Evolutionary conservation across 441 rosid species (phyloP), one percentile per base, ranked within the genome.

Genomic region (Raphanus hybrid): DNA sequence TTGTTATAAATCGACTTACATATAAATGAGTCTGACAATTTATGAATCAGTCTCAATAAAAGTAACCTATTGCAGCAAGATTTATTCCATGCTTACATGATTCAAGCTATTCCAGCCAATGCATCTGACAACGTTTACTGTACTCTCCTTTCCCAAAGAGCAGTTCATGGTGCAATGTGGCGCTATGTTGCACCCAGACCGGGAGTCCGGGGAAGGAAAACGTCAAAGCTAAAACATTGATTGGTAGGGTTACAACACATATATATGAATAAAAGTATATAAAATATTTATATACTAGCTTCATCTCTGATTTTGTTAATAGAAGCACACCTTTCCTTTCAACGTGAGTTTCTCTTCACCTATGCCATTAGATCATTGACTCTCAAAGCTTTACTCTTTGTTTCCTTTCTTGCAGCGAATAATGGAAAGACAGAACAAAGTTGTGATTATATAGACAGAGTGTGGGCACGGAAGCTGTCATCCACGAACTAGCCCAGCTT

Each of bases 91-190:
- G 34, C 34, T 29, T 29, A 29, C 34, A 29, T 29, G 34, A 29
- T 29, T 29, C 34, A 5, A 29, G 34, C 34, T 29, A 4, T 29
- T 29, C 34, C 34, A 29, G 34, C 5, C 34, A 29, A 29, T 29
- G 34, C 34, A 29, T 29, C 34, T 29, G 97, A 91, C 83, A 94
- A 89, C 73, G 97, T 91, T 65, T 92, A 91, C 85, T 86, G 92
- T 84, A 90, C 92, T 4, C 91, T 92, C 50, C 96, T 92, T 14
- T 92, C 96, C 50, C 96, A 89, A 66, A 88, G 92, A 69, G 88
- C 84, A 3, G 89, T 92, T 29, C 96, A 90, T 64, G 94, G 94
- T 67, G 93, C 91, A 54, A 88, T 92, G 94, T 92, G 97, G 96
- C 32, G 39, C 39, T 35, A 35, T 35, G 39, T 35, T 35, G 39